Evolutionary conservation across 1,284 basidiomycete species (phyloP), one percentile per base, ranked within the genome.

Genomic region (Tetrapyrgos nigripes): DNA sequence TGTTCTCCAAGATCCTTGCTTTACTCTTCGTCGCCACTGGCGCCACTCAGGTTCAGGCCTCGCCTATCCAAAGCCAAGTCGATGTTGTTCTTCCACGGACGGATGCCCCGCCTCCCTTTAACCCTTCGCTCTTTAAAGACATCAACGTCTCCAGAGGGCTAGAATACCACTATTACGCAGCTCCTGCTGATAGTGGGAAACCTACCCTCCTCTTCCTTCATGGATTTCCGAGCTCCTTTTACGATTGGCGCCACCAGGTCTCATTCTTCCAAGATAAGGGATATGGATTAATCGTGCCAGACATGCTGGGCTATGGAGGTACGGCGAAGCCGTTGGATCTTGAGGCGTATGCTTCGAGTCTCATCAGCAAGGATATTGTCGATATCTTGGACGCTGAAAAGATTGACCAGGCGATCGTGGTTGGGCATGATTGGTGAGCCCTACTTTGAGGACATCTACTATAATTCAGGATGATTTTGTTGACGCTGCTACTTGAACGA

Each of bases 341-440:
- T 2, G 63, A 64, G 4, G 64, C 68, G n/a, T 85, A 83, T 63
- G 64, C 72, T 28, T 71, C 71, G 21, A 78, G 74, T 44, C 68
- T 65, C 14, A 54, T 82, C 10, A 69, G 60, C 4, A 70, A 71
- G 21, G 82, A 83, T 57, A 50, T 83, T 11, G 27, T 79, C 3
- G 79, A 79, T n/a, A 72, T 82, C 43, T 65, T 83, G 46, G 76
- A 82, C 49, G 68, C 60, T 5, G 81, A 81, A 61, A 60, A 58
- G 0, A 64, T 73, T 37, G 53, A 69, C 17, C 65, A 73, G 17
- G 75, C 72, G 29, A 60, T 82, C 55, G 72, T 65, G n/a, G 68
- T 83, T 33, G 78, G 72, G 5, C 81, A 83, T 52, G 81, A 82
- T 63, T 83, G 80, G 81, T 75, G 56, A 31, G n/a, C n/a, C n/a